Conservation (phyloP, 345 rosid genomes). For the Carallia brachiata region DNA sequence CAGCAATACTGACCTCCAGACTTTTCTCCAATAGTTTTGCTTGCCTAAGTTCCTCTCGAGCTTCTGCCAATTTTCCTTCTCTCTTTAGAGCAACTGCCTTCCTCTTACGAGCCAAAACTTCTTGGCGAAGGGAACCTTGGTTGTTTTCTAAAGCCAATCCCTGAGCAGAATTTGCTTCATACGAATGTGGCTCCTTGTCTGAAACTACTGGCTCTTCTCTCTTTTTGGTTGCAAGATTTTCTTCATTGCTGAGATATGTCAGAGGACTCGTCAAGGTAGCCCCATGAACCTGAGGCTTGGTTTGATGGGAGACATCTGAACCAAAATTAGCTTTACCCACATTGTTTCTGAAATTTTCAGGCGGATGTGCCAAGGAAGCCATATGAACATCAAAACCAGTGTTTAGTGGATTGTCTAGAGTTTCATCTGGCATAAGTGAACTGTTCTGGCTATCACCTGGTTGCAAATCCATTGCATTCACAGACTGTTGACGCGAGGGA, state of each 20-base stretch:
- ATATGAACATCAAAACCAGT: constrained; percentile 21
- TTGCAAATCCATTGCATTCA: constrained; percentile 42
- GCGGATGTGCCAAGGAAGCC: constrained; percentile 6
- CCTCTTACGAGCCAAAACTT: constrained; percentile 66
- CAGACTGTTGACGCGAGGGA: constrained; percentile 25
- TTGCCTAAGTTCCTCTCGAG: constrained; percentile 69
- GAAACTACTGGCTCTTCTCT: constrained; percentile 16
- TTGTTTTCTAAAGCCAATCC: constrained; percentile 34
- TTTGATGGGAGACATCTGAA: not conserved
- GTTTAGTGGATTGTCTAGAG: constrained; percentile 26
- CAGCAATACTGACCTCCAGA: constrained; percentile 37
- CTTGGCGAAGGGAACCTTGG: constrained; percentile 46
- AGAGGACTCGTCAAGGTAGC: not conserved
- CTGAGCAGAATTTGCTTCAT: constrained; percentile 29
- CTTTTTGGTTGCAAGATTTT: constrained; percentile 14
- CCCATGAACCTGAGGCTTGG: not conserved
- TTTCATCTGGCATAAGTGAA: constrained; percentile 29
- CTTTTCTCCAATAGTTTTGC: constrained; percentile 79
- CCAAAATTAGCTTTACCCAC: not conserved
- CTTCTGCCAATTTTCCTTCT: constrained; percentile 81
- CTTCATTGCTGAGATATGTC: not conserved
- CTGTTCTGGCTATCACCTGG: constrained; percentile 39
- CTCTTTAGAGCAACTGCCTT: constrained; percentile 75
- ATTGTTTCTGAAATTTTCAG: constrained; percentile 15
- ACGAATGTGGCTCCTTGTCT: constrained; percentile 18